Evolutionary conservation across 2,329 filamentous ascomycete species (phyloP), one percentile per base, ranked within the genome.

Genomic region (Cordyceps fumosorosea): DNA sequence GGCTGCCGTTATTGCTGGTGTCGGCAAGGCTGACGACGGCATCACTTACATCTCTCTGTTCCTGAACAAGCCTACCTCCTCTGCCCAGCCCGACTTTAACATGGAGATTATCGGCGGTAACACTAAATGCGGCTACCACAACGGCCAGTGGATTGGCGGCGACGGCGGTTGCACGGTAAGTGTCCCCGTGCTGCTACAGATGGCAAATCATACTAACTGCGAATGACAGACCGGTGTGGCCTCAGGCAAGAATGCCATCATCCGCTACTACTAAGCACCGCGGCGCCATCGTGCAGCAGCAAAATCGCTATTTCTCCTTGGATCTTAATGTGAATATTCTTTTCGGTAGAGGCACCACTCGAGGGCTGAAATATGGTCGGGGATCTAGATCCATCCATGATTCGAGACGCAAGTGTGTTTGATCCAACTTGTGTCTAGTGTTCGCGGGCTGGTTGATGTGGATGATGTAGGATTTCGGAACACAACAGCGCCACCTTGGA

Each of bases 1-100:
- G 83, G 88, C 95, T 54, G 93, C 95, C 34, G 78, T 91, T 69
- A 93, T 93, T 78, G 79, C 96, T 59, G 93, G 93, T 74, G 87
- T 92, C 64, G 91, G 93, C 65, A 84, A 85, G 75, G 84, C 81
- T 72, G 74, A 71, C 16, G 69, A 81, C 69, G 86, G 89, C 71
- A 78, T 76, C 65, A 95, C 89, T 48, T 98, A 85, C 80, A 78
- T 96, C 64, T 91, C 90, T 56, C 85, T 97, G 74, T 91, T 93
- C 82, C 86, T 87, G 73, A 97, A 98, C 80, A 71, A 77, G 64
- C 91, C 92, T 5, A 96, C 90, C 62, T 91, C 85, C 68, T 73
- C 75, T 20, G 86, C 85, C 44, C 75, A 79, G 65, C 86, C 96
- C 45, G 82, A 92, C 74, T 96, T 89, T 79, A 89, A 89, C 72